A percentile compares a stretch with the other conserved stretches of the same genome.
These are phyloP conservation scores for Didymella exigua DNA, from an alignment of 2,329 filamentous ascomycete genomes.

Conservation along the genomic window DNA sequence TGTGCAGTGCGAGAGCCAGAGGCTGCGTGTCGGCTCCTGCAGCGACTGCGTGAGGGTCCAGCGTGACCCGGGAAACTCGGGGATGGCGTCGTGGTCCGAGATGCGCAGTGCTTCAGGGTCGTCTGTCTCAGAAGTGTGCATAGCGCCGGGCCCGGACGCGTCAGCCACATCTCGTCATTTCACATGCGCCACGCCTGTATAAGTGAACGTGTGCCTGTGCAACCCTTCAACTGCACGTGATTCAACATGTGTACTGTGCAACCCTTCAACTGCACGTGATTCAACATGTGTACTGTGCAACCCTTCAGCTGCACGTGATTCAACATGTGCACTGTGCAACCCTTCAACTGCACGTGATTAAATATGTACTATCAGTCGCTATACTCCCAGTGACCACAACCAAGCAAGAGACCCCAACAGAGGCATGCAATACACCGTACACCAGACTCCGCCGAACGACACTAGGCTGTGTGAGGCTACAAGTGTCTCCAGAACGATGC, in stretches of 20 bases:
- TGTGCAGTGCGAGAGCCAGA: background rate
- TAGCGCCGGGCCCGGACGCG: conserved; percentile 15
- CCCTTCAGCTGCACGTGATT: conserved; percentile 5
- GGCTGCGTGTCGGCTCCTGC: conserved; percentile 9
- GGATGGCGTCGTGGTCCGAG: conserved; percentile 8
- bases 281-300: no score
- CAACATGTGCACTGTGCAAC: conserved; percentile 23
- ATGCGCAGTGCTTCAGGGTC: conserved; percentile 17
- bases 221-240: conserved; percentile 3
- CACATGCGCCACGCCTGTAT: background rate
- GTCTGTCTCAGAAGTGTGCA: conserved; percentile 11
- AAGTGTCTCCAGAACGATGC: conserved; percentile 12
- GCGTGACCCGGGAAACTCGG: conserved; percentile 3
- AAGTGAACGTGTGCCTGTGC: no score
- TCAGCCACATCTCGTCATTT: conserved; percentile 29
- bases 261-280: conserved; percentile 4
- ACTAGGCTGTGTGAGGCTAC: conserved; percentile 8
- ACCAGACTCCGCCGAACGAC: conserved; percentile 34
- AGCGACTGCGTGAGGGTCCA: conserved; percentile 14
- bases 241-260: conserved; percentile 24
- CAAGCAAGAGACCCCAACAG: conserved; percentile 21
- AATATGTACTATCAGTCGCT: conserved; percentile 19
- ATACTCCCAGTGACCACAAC: conserved; percentile 16
- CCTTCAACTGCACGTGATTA: conserved; percentile 7
- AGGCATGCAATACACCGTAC: conserved; percentile 27